phyloP scores from a whole-genome alignment of 208 protist genomes.

The Borovskyia barvae region DNA sequence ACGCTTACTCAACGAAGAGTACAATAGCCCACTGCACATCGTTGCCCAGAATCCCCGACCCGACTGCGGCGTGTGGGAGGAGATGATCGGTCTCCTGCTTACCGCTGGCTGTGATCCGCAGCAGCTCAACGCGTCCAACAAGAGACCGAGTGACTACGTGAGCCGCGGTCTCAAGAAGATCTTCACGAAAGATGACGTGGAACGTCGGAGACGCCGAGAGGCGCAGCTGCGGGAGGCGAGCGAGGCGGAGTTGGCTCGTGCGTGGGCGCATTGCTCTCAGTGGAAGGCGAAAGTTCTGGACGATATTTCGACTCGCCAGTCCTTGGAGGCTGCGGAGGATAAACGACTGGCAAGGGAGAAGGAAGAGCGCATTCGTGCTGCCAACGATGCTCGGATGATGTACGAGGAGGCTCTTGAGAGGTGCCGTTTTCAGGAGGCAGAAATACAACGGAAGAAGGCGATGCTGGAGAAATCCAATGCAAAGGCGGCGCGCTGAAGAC shows the following conservation, averaged over 20 bases:
- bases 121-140: conserved; percentile 76
- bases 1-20: conserved; percentile 69
- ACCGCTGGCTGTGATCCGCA: conserved; percentile 65
- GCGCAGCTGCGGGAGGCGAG: conserved; percentile 22
- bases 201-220: conserved; percentile 35
- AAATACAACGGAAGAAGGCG: conserved; percentile 65
- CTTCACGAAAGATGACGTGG: conserved; percentile 73
- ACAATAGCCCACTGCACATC: conserved; percentile 84
- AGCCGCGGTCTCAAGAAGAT: conserved; percentile 70
- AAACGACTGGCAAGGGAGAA: conserved; percentile 64
- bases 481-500: conserved; percentile 5
- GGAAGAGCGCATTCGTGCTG: conserved; percentile 61
- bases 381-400: conserved; percentile 71
- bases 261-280: conserved; percentile 17
- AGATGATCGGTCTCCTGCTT: conserved; percentile 71
- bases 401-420: conserved; percentile 72
- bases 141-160: conserved; percentile 82
- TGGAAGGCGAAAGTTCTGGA: conserved; percentile 27
- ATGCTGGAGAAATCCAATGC: conserved; percentile 57
- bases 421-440: conserved; percentile 63
- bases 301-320: conserved; percentile 3
- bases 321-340: conserved; percentile 43
- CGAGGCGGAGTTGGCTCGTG: conserved; percentile 26
- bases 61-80: conserved; percentile 86
- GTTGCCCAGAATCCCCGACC: conserved; percentile 69